Conservation (phyloP, 1,139 yeast species). For the Suhomyces terraborum region DNA sequence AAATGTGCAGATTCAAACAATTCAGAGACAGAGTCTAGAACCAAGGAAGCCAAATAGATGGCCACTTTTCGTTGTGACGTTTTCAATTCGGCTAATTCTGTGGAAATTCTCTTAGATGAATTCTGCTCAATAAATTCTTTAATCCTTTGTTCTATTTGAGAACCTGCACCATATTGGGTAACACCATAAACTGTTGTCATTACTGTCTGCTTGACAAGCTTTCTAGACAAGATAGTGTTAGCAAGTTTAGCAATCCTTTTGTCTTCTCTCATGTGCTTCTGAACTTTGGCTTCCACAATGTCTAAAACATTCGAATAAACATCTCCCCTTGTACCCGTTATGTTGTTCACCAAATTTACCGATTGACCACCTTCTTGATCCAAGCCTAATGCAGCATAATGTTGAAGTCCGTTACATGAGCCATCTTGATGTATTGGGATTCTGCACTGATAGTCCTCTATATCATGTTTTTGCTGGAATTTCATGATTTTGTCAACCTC, state of each 20-base stretch:
- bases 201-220: conserved; percentile 45
- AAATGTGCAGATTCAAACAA: conserved; percentile 38
- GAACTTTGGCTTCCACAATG: conserved; percentile 26
- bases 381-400: conserved; percentile 47
- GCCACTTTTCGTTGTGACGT: conserved; percentile 17
- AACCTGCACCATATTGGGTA: conserved; percentile 39
- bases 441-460: conserved; percentile 32
- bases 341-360: conserved; percentile 36
- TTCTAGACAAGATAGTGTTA: conserved; percentile 28
- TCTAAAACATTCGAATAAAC: conserved; percentile 39
- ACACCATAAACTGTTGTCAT: conserved; percentile 55
- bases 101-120: background rate
- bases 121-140: conserved; percentile 23
- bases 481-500: conserved; percentile 31
- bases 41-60: conserved; percentile 29
- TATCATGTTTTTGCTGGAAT: conserved; percentile 20
- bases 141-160: conserved; percentile 34
- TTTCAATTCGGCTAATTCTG: background rate
- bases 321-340: conserved; percentile 29
- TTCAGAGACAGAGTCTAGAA: conserved; percentile 36
- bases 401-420: conserved; percentile 52
- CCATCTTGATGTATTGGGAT: conserved; percentile 51
- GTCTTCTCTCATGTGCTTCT: conserved; percentile 13
- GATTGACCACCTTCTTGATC: conserved; percentile 42
- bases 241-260: conserved; percentile 21